phyloP scores from a whole-genome alignment of 768 basidiomycete species.

The Fomitopsis serialis region DNA sequence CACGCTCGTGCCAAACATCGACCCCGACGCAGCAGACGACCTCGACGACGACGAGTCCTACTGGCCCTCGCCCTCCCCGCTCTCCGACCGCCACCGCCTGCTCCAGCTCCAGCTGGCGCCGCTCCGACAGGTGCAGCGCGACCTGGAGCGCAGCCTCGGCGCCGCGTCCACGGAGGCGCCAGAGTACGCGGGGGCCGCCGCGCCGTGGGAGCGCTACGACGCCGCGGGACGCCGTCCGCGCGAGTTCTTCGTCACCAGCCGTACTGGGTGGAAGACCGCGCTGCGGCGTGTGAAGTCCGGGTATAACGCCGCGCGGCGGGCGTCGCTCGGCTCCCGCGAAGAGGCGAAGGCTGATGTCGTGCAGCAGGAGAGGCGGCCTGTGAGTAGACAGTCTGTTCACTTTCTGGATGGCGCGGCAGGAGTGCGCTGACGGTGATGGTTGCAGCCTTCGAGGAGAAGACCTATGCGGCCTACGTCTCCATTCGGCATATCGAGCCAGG shows the following conservation, averaged over 20 bases:
- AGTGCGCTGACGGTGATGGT: background rate
- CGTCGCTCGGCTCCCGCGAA: slow-evolving; percentile 7
- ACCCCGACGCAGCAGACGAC: slow-evolving; percentile 1
- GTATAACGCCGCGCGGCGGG: slow-evolving; percentile 7
- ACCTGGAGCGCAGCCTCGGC: slow-evolving; percentile 55
- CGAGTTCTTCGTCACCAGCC: slow-evolving; percentile 22
- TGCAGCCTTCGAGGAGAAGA: background rate
- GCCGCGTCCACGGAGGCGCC: slow-evolving; percentile 44
- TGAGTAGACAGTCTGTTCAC: no score
- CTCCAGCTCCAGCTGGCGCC: slow-evolving; percentile 53
- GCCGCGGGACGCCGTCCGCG: slow-evolving; percentile 7
- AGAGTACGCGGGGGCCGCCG: slow-evolving; percentile 4
- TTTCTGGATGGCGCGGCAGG: no score
- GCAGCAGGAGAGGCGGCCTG: background rate
- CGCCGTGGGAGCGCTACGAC: slow-evolving; percentile 8
- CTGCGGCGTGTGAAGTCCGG: slow-evolving; percentile 14
- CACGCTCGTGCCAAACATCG: background rate
- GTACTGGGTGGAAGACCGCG: slow-evolving; percentile 22
- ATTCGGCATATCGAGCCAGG: background rate
- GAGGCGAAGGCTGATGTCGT: slow-evolving; percentile 5
- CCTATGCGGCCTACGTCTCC: background rate
- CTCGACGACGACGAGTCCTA: slow-evolving; percentile 3
- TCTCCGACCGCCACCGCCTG: slow-evolving; percentile 54
- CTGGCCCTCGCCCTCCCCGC: slow-evolving; percentile 14
- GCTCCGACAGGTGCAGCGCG: slow-evolving; percentile 48